Conservation (phyloP, 345 rosid genomes). For the Raphanus sativus region DNA sequence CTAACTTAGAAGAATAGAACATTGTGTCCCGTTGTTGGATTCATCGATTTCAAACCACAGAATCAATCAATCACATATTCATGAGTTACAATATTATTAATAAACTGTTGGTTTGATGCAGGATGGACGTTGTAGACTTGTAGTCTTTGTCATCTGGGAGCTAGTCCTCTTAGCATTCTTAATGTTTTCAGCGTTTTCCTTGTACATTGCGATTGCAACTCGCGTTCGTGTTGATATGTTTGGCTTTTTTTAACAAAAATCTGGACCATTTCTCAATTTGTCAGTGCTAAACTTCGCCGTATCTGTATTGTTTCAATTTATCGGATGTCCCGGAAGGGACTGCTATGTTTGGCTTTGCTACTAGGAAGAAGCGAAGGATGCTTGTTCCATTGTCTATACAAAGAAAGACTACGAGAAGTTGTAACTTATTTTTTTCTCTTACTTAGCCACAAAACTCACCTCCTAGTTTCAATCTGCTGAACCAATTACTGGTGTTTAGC, state of each 20-base stretch:
- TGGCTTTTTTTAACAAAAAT: too few relatives aligned
- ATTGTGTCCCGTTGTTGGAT: conserved; percentile 10
- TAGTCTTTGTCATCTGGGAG: conserved; percentile 86
- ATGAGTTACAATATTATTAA: too few relatives aligned
- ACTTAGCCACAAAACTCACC: conserved; percentile 23
- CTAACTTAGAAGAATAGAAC: conserved; percentile 32
- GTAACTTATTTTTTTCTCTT: neutral
- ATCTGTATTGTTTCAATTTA: too few relatives aligned
- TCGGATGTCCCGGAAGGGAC: too few relatives aligned
- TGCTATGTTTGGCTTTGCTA: conserved; percentile 58
- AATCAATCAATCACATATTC: too few relatives aligned
- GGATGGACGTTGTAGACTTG: conserved; percentile 90
- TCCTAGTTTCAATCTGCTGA: neutral
- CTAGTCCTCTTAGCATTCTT: conserved; percentile 83
- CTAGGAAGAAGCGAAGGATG: conserved; percentile 96
- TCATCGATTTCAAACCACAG: too few relatives aligned
- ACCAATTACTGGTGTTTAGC: neutral
- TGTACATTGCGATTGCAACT: conserved; percentile 78
- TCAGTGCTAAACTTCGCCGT: too few relatives aligned
- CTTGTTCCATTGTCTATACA: conserved; percentile 96
- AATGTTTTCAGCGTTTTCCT: conserved; percentile 89
- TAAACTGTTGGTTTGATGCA: conserved; percentile 40
- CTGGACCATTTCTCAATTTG: too few relatives aligned
- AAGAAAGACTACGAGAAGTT: conserved; percentile 27
- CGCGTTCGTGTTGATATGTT: conserved; percentile 58